Conservation (phyloP, 169 alveolate species). For the Ichthyophthirius multifiliis region DNA sequence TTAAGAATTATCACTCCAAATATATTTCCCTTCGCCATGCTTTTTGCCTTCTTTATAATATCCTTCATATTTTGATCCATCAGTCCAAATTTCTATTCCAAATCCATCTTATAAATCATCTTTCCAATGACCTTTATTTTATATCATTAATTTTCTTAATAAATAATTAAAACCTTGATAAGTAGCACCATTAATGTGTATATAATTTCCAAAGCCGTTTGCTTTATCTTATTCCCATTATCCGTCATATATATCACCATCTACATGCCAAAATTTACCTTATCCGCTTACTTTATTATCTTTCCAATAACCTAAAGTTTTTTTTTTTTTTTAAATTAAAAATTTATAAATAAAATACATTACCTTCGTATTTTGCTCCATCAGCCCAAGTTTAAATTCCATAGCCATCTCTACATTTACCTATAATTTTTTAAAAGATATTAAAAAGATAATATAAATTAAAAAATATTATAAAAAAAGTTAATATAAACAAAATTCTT, state of each 20-base stretch:
- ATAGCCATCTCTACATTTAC: constrained; percentile 53
- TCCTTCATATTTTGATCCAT: constrained; percentile 77
- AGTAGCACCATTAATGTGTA: constrained; percentile 52
- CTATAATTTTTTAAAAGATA: no score
- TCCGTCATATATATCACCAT: constrained; percentile 79
- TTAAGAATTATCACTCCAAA: constrained; percentile 62
- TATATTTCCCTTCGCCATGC: constrained; percentile 61
- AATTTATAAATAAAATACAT: no score
- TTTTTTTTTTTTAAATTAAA: constrained; percentile 88
- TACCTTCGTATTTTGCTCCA: constrained; percentile 63
- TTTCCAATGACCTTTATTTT: constrained; percentile 54
- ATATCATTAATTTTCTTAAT: background rate
- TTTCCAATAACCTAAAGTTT: constrained; percentile 56
- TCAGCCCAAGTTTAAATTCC: constrained; percentile 63
- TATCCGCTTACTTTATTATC: constrained; percentile 66
- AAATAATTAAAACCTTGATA: constrained; percentile 41
- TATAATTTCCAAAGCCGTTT: constrained; percentile 60
- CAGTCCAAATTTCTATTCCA: constrained; percentile 85
- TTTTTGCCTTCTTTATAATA: constrained; percentile 58
- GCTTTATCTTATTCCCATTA: constrained; percentile 73
- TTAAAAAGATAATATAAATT: no score
- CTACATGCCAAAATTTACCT: constrained; percentile 79
- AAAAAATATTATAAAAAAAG: no score
- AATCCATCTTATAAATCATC: constrained; percentile 79
- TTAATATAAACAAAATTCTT: no score